phyloP scores from a whole-genome alignment of 805 yeast genomes.

The Torulaspora indica region DNA sequence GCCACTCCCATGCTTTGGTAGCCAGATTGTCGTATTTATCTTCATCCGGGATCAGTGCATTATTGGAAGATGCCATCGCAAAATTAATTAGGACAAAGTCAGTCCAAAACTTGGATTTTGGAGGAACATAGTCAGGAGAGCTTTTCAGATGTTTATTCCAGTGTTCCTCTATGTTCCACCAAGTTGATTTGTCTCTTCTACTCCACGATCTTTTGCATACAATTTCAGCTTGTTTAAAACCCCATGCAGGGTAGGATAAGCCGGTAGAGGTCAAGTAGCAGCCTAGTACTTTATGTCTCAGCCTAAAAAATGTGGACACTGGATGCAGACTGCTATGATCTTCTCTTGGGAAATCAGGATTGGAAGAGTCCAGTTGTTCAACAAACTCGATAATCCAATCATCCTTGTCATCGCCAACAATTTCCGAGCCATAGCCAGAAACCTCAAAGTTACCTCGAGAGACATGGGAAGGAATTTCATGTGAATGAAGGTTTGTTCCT shows the following conservation, averaged over 20 bases:
- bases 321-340: conserved; percentile 62
- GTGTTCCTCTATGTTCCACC: conserved; percentile 84
- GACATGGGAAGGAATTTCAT: conserved; percentile 60
- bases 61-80: conserved; percentile 86
- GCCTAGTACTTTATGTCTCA: conserved; percentile 60
- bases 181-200: conserved; percentile 71
- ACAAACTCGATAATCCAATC: conserved; percentile 72
- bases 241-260: conserved; percentile 85
- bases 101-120: conserved; percentile 70
- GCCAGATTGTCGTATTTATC: conserved; percentile 71
- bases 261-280: conserved; percentile 89
- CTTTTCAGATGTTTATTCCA: conserved; percentile 53
- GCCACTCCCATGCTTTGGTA: conserved; percentile 85
- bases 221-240: conserved; percentile 96
- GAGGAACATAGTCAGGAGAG: conserved; percentile 46
- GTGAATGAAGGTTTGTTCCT: conserved; percentile 66
- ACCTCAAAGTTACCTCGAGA: conserved; percentile 54
- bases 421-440: conserved; percentile 65
- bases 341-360: conserved; percentile 37
- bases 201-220: conserved; percentile 68
- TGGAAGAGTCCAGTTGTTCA: conserved; percentile 46
- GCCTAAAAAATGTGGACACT: conserved; percentile 74
- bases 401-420: conserved; percentile 66
- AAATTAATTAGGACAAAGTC: conserved; percentile 71
- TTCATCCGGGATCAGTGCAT: conserved; percentile 71